Conservation (phyloP, 164 flowering plant genomes). For the Magnolia officinalis region DNA sequence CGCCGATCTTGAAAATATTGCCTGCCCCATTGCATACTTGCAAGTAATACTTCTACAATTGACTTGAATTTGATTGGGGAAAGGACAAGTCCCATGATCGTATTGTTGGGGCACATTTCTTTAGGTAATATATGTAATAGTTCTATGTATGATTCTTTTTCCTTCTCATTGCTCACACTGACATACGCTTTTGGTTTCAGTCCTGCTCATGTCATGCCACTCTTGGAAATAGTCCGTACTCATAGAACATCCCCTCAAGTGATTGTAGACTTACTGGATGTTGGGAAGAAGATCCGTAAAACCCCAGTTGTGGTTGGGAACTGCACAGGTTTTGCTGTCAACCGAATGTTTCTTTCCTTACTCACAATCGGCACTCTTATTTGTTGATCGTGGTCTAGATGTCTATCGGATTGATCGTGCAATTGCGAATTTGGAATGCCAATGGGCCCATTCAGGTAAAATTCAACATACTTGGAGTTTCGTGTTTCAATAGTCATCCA, state of each 20-base stretch:
- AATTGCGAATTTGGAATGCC: conserved; percentile 95
- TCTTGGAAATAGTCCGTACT: conserved; percentile 84
- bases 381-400: conserved; percentile 79
- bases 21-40: conserved; percentile 83
- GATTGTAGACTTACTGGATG: conserved; percentile 74
- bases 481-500: background rate
- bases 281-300: conserved; percentile 80
- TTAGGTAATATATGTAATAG: conserved; percentile 46
- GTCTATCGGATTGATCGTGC: conserved; percentile 72
- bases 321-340: conserved; percentile 96
- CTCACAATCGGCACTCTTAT: conserved; percentile 69
- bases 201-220: conserved; percentile 97
- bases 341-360: conserved; percentile 94
- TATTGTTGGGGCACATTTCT: conserved; percentile 91
- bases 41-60: conserved; percentile 88
- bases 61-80: conserved; percentile 85
- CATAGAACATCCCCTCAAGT: conserved; percentile 82
- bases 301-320: conserved; percentile 94
- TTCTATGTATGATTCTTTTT: background rate
- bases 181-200: conserved; percentile 40
- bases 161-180: background rate
- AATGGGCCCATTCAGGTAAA: conserved; percentile 95
- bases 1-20: conserved; percentile 84
- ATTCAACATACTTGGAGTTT: background rate
- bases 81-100: conserved; percentile 72